Base-by-base conservation (phyloP, 2,329 filamentous ascomycete genomes). In the Colletotrichum theobromicola region DNA sequence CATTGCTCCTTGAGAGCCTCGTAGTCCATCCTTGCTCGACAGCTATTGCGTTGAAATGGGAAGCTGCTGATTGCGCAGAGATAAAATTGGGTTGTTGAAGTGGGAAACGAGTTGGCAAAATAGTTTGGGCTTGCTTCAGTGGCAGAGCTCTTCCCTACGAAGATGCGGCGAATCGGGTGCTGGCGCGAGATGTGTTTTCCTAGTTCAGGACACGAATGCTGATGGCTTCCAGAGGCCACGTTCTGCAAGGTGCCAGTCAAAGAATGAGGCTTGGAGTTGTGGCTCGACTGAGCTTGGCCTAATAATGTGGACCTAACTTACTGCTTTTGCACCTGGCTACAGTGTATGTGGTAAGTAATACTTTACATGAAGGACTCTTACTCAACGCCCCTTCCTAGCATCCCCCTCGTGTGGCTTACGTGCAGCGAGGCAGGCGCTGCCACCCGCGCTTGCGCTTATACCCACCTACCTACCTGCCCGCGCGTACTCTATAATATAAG, bases 1-100 rank as follows among this genome's bases (percentile, higher is more conserved):
- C 96, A 98, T 87, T 96, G 94, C 86, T 98, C 96, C 87, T 98
- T 98, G 79, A 98, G 88, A 79, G 93, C 90, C 85, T 98, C 96
- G 89, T 95, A 98, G 84, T 98, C 96, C 95, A 98, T 98, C 62
- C 65, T 78, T 16, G 53, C 61, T 60, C 6, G 28, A 28, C 3
- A 24, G n/a, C 24, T 15, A 16, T 12, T 35, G 21, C 26, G 13
- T 16, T 26, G 4, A 10, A 16, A 37, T 21, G 21, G 37, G 42
- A 18, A 10, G 60, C 21, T 62, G n/a, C 60, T 50, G 42, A 10
- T 50, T 50, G 42, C 42, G 42, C 21, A 10, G n/a, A 7, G 13
- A 50, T 9, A 8, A 30, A 62, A 16, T 32, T 60, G 18, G 18
- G 57, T 30, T 21, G 4, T 60, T 12, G 28, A 30, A 32, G 18